Base-by-base conservation (phyloP, 2,329 filamentous ascomycete species). In the Botrytis medusae region DNA sequence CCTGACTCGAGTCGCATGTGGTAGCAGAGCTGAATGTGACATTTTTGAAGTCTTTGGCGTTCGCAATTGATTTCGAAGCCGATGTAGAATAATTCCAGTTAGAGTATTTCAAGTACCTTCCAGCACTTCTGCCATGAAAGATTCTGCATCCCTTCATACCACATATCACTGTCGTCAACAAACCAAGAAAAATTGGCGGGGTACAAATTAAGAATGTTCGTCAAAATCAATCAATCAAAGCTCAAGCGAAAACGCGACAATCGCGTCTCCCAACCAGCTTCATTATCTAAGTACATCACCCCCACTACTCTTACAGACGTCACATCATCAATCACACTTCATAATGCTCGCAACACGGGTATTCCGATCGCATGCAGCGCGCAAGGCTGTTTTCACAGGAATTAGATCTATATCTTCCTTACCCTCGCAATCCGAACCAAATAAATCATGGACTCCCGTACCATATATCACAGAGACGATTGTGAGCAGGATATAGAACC, bases 381-480 rank as follows among this genome's bases (percentile, higher is more conserved):
- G 77, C 32, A 77, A 74, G 75, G 76, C 72, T 54, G 48, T 79
- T 16, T 72, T 72, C 14, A 64, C 62, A 29, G 65, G 74, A 34
- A 34, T 78, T 32, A 75, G 79, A 69, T 75, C 74, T 34, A 79
- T 79, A 65, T 79, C 79, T 34, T 75, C 77, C 9, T 69, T 73
- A n/a, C 74, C 77, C 2, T 63, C 74, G 29, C 72, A 75, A 68
- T 42, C 75, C 73, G 77, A 79, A 44, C 80, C 83, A 22, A 69
- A 57, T 68, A 78, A 75, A 74, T 76, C 79, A 37, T 81, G 79
- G 79, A 81, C 79, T 34, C 86, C 86, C n/a, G 86, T 86, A 46
- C 86, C 86, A 32, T 86, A 84, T 72, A 84, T 88, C 72, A 87
- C 86, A 20, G 86, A 88, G 82, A 87, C 86, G 72, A 83, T 87